Percentiles rank a stretch among this genome's conserved stretches.
Evolutionary conservation across 2,329 filamentous ascomycete species (phyloP).

Genomic region (Cryphonectria japonica): DNA sequence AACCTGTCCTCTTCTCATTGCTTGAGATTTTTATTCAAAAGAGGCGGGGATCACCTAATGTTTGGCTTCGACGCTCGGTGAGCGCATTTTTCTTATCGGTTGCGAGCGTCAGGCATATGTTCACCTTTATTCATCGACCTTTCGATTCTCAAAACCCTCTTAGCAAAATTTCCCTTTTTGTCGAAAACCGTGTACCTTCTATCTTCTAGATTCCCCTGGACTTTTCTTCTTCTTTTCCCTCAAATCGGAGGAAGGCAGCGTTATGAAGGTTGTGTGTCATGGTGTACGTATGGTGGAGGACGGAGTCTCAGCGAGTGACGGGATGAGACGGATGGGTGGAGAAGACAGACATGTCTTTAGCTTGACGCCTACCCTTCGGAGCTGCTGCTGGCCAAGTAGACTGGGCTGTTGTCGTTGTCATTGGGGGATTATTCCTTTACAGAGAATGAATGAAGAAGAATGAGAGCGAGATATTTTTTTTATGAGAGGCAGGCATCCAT

Average conservation of each 20-base stretch:
- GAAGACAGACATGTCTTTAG: conserved; percentile 7
- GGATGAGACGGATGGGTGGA: background rate
- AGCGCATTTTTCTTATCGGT: background rate
- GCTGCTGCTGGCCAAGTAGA: conserved; percentile 27
- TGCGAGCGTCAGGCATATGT: conserved; percentile 17
- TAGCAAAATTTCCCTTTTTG: conserved; percentile 4
- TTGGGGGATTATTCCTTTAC: conserved; percentile 11
- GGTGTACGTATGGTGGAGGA: background rate
- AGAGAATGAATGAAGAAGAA: background rate
- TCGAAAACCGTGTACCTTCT: background rate
- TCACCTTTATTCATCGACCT: background rate
- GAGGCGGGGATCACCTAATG: conserved; percentile 19
- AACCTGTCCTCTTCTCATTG: conserved; percentile 3
- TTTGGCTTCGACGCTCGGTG: conserved; percentile 6
- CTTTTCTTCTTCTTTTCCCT: background rate
- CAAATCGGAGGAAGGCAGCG: background rate
- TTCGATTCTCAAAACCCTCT: conserved; percentile 2
- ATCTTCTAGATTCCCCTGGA: conserved; percentile 28
- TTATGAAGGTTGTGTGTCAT: background rate
- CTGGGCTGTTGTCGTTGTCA: conserved; percentile 3
- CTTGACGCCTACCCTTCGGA: conserved; percentile 20
- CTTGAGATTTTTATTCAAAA: conserved; percentile 19
- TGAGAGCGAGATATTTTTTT: conserved; percentile 7
- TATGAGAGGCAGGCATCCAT: conserved; percentile 4
- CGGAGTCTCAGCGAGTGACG: background rate